Evolutionary conservation across 2,329 filamentous ascomycete genomes (phyloP).

Genomic region (Myotisia sp.): DNA sequence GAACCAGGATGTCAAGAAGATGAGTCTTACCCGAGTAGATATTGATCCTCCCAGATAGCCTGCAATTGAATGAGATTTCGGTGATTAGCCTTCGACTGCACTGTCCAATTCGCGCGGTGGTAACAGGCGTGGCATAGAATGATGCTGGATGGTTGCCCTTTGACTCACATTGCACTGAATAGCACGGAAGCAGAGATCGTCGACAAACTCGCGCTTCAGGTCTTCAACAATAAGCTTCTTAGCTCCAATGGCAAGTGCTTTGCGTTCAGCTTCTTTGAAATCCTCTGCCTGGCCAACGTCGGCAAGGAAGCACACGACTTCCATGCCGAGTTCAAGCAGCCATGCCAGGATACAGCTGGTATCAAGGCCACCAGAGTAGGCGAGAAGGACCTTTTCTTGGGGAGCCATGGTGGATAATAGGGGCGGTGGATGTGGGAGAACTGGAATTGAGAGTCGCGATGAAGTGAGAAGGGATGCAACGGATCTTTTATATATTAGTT

Average conservation of each 20-base stretch:
- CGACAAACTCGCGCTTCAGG: conserved; percentile 61
- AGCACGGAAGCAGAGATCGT: conserved; percentile 66
- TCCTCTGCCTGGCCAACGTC: conserved; percentile 64
- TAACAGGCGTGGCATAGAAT: too few species aligned
- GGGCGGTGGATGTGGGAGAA: background rate
- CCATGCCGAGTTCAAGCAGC: conserved; percentile 36
- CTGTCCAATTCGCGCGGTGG: too few species aligned
- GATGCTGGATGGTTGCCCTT: background rate
- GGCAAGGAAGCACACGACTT: conserved; percentile 54
- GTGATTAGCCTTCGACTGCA: too few species aligned
- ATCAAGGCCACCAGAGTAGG: conserved; percentile 41
- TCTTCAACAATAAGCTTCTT: conserved; percentile 49
- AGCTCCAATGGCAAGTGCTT: conserved; percentile 56
- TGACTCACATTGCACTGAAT: conserved; percentile 50
- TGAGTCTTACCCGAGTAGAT: conserved; percentile 37
- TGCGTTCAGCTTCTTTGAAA: conserved; percentile 56
- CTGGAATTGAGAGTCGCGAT: background rate
- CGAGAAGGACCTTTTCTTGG: conserved; percentile 21
- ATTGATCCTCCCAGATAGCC: conserved; percentile 54
- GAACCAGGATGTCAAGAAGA: background rate
- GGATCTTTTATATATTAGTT: too few species aligned
- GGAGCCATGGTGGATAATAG: conserved; percentile 7
- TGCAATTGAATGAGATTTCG: too few species aligned
- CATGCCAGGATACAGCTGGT: conserved; percentile 41
- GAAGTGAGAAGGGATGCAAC: background rate